Conservation (phyloP, 2,329 filamentous ascomycete genomes). For the Sporothrix sp. region DNA sequence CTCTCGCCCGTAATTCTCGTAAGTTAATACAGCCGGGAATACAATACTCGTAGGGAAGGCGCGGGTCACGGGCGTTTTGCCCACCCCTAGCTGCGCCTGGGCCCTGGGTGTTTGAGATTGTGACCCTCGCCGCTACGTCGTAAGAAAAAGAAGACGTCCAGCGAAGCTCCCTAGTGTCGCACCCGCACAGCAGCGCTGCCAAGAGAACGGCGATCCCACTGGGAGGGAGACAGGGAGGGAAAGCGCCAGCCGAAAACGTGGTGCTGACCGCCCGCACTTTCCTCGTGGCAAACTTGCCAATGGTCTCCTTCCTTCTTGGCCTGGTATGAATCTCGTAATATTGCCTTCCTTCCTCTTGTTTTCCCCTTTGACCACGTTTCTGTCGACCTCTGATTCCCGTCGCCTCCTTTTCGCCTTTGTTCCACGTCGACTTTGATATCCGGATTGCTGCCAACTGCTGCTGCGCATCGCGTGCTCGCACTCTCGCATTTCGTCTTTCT, state of each 20-base stretch:
- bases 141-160: background rate
- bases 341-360: too few species aligned
- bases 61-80: too few species aligned
- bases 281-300: background rate
- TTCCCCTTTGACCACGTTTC: background rate
- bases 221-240: background rate
- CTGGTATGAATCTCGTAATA: background rate
- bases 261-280: slow-evolving; percentile 8
- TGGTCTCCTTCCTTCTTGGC: background rate
- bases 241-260: slow-evolving; percentile 5
- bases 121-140: background rate
- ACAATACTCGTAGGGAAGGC: too few species aligned
- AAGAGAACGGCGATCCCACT: background rate
- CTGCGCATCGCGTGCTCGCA: too few species aligned
- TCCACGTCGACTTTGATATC: background rate
- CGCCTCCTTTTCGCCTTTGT: background rate
- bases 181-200: background rate
- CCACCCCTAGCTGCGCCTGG: background rate
- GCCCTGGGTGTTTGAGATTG: slow-evolving; percentile 8
- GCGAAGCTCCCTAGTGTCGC: background rate
- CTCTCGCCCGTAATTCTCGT: too few species aligned
- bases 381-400: background rate
- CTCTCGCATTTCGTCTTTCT: background rate
- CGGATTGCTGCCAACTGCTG: too few species aligned
- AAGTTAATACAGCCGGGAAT: too few species aligned